Evolutionary conservation across 345 rosid genomes (phyloP), one percentile per base, ranked within the genome.

Genomic region (Lagerstroemia speciosa): DNA sequence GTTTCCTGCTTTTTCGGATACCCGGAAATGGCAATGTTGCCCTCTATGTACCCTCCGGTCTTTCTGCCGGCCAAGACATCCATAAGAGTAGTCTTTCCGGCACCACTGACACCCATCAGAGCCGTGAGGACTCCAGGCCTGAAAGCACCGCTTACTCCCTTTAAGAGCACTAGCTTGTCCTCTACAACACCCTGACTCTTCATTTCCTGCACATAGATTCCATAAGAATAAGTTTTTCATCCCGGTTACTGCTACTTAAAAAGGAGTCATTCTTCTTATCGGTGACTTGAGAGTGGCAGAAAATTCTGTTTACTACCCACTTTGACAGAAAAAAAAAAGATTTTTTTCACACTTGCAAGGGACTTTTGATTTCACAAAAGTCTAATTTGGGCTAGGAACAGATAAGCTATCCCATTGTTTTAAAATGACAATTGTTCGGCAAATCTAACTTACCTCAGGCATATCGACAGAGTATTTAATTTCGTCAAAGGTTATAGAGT

Each of bases 401-500:
- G 11, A 58, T 38, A 38, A 38, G 41, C 41, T 38, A 10, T 38
- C 7, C 41, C 29, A 8, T 2, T 11, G n/a, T n/a, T 31, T 57
- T n/a, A 10, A n/a, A n/a, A 2, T 57, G 27, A 29, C 30, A n/a
- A 3, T 27, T 10, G 24, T 27, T 60, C 27, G 64, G 34, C 17
- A 10, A 37, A 19, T 31, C 16, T 11, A 16, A 24, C 40, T 53
- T 77, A 82, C 91, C 87, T 61, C 76, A 22, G 91, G 88, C 88
- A 84, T 84, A 76, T 84, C 85, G 26, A 86, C 84, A 11, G 84
- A 78, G 69, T 86, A 86, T 26, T 24, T 65, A 38, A 86, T 65
- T 15, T 81, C 79, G 30, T 84, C 83, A 62, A 86, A 84, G 30
- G 85, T 81, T 38, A 86, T 74, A 26, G 81, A 84, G 67, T 80